A percentile compares a stretch with the other conserved stretches of the same genome.
Evolutionary conservation across 2,329 filamentous ascomycete species (phyloP).

Genomic region (Emergomyces africanus): DNA sequence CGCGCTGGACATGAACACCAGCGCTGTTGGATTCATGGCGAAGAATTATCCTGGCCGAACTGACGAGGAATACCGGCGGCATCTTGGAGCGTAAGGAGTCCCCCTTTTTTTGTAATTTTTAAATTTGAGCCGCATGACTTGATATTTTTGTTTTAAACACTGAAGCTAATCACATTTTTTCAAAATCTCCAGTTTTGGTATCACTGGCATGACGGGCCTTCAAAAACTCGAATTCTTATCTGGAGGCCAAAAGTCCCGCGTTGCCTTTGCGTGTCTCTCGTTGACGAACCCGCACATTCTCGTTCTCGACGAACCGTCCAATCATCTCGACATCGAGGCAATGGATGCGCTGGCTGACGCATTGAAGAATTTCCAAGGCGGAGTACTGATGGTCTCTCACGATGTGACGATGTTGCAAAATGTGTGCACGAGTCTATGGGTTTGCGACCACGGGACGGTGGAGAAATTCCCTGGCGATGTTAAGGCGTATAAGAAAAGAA

Average conservation of each 20-base stretch:
- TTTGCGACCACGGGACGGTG: slow-evolving; percentile 86
- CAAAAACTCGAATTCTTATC: slow-evolving; percentile 93
- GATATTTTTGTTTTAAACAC: not conserved
- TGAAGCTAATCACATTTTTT: not conserved
- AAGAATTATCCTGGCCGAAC: slow-evolving; percentile 79
- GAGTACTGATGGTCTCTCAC: slow-evolving; percentile 97
- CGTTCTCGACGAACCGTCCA: slow-evolving; percentile 95
- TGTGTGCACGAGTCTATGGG: slow-evolving; percentile 90
- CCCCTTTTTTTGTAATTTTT: not conserved
- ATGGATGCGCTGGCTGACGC: slow-evolving; percentile 91
- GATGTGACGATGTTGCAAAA: slow-evolving; percentile 98
- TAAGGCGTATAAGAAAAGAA: slow-evolving; percentile 95
- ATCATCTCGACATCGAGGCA: slow-evolving; percentile 97
- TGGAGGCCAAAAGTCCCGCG: slow-evolving; percentile 95
- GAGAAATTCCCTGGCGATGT: slow-evolving; percentile 95
- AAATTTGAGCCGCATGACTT: not conserved
- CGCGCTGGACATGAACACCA: slow-evolving; percentile 76
- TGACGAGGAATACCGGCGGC: slow-evolving; percentile 92
- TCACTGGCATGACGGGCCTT: slow-evolving; percentile 87
- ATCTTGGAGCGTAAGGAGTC: slow-evolving; percentile 70
- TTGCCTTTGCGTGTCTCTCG: slow-evolving; percentile 93
- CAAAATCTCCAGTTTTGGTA: slow-evolving; percentile 39
- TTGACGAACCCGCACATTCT: slow-evolving; percentile 92
- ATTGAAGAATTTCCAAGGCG: slow-evolving; percentile 75
- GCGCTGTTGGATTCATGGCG: slow-evolving; percentile 92